Evolutionary conservation across 495 filamentous ascomycete genomes (phyloP).

Genomic region (Neurospora pannonica): DNA sequence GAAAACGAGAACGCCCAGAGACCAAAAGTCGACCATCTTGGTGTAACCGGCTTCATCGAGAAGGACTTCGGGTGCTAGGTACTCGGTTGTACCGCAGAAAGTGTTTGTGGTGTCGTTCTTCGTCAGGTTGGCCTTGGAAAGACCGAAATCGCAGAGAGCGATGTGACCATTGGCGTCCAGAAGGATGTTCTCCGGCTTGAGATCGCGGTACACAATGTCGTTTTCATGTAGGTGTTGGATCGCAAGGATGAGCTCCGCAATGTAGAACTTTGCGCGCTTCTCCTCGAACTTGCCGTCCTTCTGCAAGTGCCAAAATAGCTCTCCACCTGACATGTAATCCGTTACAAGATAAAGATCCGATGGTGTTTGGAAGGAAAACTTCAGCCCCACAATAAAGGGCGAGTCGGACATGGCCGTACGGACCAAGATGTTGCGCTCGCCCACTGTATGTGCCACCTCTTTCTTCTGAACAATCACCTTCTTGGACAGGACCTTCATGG

Average conservation of each 20-base stretch:
- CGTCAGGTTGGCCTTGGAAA: constrained; percentile 94
- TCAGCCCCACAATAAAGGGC: constrained; percentile 94
- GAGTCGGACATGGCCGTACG: constrained; percentile 92
- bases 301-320: constrained; percentile 97
- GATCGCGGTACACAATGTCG: constrained; percentile 94
- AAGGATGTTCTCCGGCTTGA: constrained; percentile 97
- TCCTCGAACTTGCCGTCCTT: constrained; percentile 96
- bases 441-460: constrained; percentile 92
- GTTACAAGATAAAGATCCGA: constrained; percentile 96
- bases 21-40: constrained; percentile 99
- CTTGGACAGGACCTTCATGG: constrained; percentile 98
- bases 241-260: constrained; percentile 92
- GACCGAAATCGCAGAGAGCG: constrained; percentile 89
- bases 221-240: constrained; percentile 92
- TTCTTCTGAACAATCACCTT: constrained; percentile 99
- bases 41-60: constrained; percentile 97
- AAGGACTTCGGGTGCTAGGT: constrained; percentile 89
- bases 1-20: constrained; percentile 91
- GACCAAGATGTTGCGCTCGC: constrained; percentile 94
- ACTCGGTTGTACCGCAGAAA: constrained; percentile 97
- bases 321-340: constrained; percentile 99
- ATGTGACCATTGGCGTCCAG: constrained; percentile 88
- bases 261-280: constrained; percentile 95
- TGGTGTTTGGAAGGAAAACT: constrained; percentile 97
- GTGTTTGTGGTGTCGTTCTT: constrained; percentile 98